Base-by-base conservation (phyloP, 495 filamentous ascomycete genomes). In the Aspergillus incahuasiensis region DNA sequence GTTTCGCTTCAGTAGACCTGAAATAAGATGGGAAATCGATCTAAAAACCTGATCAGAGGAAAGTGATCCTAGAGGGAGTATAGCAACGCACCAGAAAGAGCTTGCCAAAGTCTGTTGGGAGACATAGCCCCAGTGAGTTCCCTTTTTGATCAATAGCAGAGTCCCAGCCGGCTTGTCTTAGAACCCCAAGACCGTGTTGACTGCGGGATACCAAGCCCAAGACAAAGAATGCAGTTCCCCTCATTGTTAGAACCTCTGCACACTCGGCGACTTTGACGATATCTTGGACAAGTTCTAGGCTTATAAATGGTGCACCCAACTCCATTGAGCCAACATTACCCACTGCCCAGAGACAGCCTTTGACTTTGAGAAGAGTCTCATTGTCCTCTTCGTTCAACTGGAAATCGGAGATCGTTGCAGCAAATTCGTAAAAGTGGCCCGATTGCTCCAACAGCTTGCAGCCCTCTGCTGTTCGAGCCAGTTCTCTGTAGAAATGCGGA, bases 251-350 rank as follows among this genome's bases (percentile, higher is more conserved):
- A 18, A 97, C 89, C 57, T 90, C 86, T 39, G 92, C 91, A 56
- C 74, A 76, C 63, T 95, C 85, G 2, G 94, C 95, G 66, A 98
- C 96, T 60, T 80, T 74, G 50, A 97, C 83, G 42, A 97, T 91
- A 54, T 84, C 81, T 64, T 85, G 80, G 22, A 97, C 88, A 25
- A 97, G 89, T 55, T 96, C 88, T 41, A 84, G 84, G 51, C 86
- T 86, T 3, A 98, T 78, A 69, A 98, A 98, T 0, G 90, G 89
- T 0, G 91, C 94, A 1, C 95, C 94, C 28, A 97, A 83, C 61
- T 96, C 92, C 95, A 98, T 98, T 3, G 91, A 96, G 0, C 94
- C 94, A 44, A 98, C 91, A 64, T 98, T 98, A 22, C 95, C 94
- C 8, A 98, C 90, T 0, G 94, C 94, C 94, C 94, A 98, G 18